These are phyloP conservation scores for Suillus decipiens DNA, from an alignment of 768 basidiomycete genomes.

Conservation along the genomic window DNA sequence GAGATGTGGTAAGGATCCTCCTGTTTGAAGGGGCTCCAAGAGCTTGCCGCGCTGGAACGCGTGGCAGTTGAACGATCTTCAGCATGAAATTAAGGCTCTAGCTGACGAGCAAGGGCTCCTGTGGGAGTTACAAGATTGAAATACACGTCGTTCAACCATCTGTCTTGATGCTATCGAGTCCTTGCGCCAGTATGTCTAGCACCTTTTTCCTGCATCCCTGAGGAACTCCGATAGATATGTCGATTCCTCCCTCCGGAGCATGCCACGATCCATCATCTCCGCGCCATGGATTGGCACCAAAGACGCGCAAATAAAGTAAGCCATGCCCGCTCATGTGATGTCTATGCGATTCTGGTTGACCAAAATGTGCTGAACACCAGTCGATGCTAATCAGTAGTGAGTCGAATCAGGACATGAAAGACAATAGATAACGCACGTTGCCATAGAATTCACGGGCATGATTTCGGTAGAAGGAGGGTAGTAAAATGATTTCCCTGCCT, in stretches of 20 bases:
- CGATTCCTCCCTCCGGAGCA: constrained; percentile 18
- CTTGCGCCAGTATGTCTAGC: constrained; percentile 19
- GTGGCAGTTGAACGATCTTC: not conserved
- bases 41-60: no score
- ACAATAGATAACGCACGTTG: constrained; percentile 15
- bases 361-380: constrained; percentile 26
- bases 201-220: constrained; percentile 22
- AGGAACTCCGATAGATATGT: constrained; percentile 26
- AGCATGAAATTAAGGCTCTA: not conserved
- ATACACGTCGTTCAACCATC: not conserved
- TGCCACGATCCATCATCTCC: constrained; percentile 18
- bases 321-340: constrained; percentile 17
- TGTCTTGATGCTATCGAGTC: constrained; percentile 2
- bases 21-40: no score
- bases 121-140: not conserved
- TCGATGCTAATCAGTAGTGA: constrained; percentile 18
- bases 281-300: constrained; percentile 25
- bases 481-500: constrained; percentile 16
- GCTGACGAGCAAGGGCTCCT: not conserved
- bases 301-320: constrained; percentile 25
- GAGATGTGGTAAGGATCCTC: no score
- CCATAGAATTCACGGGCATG: constrained; percentile 25
- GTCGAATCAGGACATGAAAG: not conserved
- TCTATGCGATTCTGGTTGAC: constrained; percentile 19
- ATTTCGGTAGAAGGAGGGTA: constrained; percentile 13